A percentile compares a stretch with the other conserved stretches of the same genome.
Conservation (phyloP, 306 rosid genomes). For the Fragaria ananassa region DNA sequence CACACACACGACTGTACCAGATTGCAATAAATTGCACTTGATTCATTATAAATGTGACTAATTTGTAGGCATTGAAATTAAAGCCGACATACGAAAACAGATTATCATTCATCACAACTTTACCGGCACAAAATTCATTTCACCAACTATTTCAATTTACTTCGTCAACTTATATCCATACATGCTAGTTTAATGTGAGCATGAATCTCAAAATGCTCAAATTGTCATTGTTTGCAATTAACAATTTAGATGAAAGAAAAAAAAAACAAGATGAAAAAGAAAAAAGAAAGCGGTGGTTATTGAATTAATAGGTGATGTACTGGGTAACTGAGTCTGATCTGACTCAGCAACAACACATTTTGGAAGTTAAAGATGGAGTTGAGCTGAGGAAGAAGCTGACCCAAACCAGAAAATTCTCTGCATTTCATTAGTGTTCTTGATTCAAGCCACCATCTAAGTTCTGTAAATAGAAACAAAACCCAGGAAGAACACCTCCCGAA, state of each 20-base stretch:
- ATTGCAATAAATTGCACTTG: too few species aligned
- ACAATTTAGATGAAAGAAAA: too few species aligned
- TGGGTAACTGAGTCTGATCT: background rate
- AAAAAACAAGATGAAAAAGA: too few species aligned
- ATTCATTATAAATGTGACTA: background rate
- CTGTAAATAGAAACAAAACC: background rate
- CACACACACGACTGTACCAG: background rate
- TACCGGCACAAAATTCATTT: background rate
- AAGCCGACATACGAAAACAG: background rate
- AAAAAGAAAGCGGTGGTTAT: too few species aligned
- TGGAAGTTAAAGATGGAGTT: conserved; percentile 2
- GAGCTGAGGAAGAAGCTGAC: background rate
- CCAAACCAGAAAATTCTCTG: background rate
- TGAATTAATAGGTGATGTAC: background rate
- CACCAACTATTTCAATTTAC: background rate
- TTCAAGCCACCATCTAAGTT: background rate
- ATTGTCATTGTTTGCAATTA: too few species aligned
- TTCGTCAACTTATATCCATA: background rate
- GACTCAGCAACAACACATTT: conserved; percentile 22
- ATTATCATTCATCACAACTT: background rate
- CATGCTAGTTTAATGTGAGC: background rate
- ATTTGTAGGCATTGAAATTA: background rate
- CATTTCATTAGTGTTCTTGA: background rate
- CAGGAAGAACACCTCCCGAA: background rate
- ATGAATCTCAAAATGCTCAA: background rate